phyloP scores from a whole-genome alignment of 805 yeast genomes.

The Barnettozyma wickerhamii region DNA sequence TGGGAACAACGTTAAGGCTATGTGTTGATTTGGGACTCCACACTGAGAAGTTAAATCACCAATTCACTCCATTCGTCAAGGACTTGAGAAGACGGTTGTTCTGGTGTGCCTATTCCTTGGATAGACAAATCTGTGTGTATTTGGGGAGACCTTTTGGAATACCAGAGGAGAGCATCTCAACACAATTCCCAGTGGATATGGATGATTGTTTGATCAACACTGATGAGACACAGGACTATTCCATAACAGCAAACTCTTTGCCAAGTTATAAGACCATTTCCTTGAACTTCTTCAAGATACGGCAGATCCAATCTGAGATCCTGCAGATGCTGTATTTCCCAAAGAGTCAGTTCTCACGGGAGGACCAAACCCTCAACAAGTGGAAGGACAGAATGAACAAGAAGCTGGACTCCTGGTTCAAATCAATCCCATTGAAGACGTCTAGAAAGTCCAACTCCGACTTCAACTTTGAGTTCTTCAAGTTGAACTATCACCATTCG shows the following conservation, averaged over 20 bases:
- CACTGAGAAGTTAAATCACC: conserved; percentile 46
- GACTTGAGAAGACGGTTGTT: conserved; percentile 75
- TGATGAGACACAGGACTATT: conserved; percentile 36
- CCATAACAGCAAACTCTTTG: conserved; percentile 31
- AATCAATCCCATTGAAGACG: conserved; percentile 48
- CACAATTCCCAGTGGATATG: conserved; percentile 64
- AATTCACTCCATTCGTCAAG: conserved; percentile 47
- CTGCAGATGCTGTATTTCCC: conserved; percentile 67
- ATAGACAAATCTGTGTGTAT: conserved; percentile 81
- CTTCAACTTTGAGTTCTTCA: conserved; percentile 66
- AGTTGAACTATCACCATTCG: conserved; percentile 74
- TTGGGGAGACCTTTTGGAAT: conserved; percentile 86
- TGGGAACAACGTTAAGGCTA: conserved; percentile 74
- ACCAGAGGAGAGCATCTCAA: conserved; percentile 73
- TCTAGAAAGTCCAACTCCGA: conserved; percentile 63
- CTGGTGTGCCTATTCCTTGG: conserved; percentile 88
- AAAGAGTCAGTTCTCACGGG: conserved; percentile 64
- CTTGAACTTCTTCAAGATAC: conserved; percentile 58
- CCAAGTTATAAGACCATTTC: conserved; percentile 70
- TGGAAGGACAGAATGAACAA: conserved; percentile 58
- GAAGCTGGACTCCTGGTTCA: conserved; percentile 60
- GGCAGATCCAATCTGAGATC: conserved; percentile 74
- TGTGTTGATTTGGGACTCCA: conserved; percentile 86
- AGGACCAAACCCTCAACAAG: conserved; percentile 43
- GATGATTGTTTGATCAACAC: conserved; percentile 65